Evolutionary conservation across 1,284 basidiomycete species (phyloP).

Genomic region (Rhodotorula mucilaginosa): DNA sequence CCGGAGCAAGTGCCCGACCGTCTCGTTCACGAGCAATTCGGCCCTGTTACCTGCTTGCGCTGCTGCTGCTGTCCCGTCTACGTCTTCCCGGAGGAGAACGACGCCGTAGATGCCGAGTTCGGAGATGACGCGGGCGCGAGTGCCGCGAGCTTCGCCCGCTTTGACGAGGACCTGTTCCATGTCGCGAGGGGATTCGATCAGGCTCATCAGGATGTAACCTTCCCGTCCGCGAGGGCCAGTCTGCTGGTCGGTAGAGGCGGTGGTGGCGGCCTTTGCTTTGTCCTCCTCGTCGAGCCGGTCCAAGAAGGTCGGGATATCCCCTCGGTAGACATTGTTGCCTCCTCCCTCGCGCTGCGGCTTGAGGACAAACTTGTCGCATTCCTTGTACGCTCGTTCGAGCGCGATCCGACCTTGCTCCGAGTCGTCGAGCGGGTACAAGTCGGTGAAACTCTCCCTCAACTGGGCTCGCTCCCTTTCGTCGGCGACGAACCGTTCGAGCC

Average conservation of each 20-base stretch:
- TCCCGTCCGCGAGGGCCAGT: conserved; percentile 23
- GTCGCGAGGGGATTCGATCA: conserved; percentile 73
- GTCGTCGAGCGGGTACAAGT: conserved; percentile 59
- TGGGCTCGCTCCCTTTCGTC: conserved; percentile 53
- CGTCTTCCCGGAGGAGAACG: conserved; percentile 64
- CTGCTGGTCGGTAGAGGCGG: neutral
- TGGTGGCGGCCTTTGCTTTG: neutral
- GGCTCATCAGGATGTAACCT: conserved; percentile 91
- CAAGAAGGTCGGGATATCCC: conserved; percentile 75
- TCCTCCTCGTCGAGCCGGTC: conserved; percentile 62
- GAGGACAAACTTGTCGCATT: conserved; percentile 67
- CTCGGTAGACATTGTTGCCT: conserved; percentile 91
- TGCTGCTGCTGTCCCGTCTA: neutral
- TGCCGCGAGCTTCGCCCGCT: conserved; percentile 52
- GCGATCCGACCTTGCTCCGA: conserved; percentile 54
- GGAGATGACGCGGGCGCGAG: conserved; percentile 71
- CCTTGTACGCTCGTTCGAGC: conserved; percentile 57
- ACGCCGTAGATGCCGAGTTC: conserved; percentile 93
- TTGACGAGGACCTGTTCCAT: conserved; percentile 72
- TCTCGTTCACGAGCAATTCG: conserved; percentile 57
- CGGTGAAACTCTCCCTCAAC: conserved; percentile 70
- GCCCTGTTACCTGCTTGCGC: conserved; percentile 1
- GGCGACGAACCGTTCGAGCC: conserved; percentile 65
- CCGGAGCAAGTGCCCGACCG: conserved; percentile 80
- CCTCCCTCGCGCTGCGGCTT: conserved; percentile 97